Evolutionary conservation across 129 eudicot genomes (phyloP), one percentile per base, ranked within the genome.

Genomic region (Daucus carota): DNA sequence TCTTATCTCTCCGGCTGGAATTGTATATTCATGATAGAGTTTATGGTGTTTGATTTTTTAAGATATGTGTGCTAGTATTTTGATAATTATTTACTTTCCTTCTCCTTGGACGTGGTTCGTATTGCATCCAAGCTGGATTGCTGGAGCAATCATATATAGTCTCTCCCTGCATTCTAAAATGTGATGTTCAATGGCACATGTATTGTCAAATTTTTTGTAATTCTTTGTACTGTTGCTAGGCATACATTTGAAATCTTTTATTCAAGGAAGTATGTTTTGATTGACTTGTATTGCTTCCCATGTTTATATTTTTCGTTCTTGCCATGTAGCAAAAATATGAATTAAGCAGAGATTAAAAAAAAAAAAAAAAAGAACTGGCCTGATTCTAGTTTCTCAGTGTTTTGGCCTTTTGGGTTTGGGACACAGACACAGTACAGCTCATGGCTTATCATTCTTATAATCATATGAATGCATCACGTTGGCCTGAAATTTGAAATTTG

Each of bases 11-110:
- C 73, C 5, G 40, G 74, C 59, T 54, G 75, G 28, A 50, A 62
- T 72, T 80, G 77, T 83, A 81, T 79, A 83, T 81, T 73, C 74
- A 63, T 84, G 74, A 78, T 87, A 72, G 77, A 83, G 79, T 82
- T 70, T 44, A 54, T 76, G 73, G 71, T 76, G 79, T 78, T 81
- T 83, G 38, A 80, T 34, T 80, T 62, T 80, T 90, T 80, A 82
- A 83, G 84, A 81, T 79, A 83, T 86, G 81, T 71, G 83, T 86
- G 92, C 73, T 29, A 33, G 40, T 34, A 48, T 65, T 76, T 79
- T 54, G 84, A 77, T 66, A 59, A 66, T 78, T 33, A 28, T 60
- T 26, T 63, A 73, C 24, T 59, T 48, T 63, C 47, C 83, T 34
- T 81, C 42, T 85, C 73, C 60, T 79, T 68, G 80, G 76, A 57